Base-by-base conservation (phyloP, 495 filamentous ascomycete species). In the Podospora australis region DNA sequence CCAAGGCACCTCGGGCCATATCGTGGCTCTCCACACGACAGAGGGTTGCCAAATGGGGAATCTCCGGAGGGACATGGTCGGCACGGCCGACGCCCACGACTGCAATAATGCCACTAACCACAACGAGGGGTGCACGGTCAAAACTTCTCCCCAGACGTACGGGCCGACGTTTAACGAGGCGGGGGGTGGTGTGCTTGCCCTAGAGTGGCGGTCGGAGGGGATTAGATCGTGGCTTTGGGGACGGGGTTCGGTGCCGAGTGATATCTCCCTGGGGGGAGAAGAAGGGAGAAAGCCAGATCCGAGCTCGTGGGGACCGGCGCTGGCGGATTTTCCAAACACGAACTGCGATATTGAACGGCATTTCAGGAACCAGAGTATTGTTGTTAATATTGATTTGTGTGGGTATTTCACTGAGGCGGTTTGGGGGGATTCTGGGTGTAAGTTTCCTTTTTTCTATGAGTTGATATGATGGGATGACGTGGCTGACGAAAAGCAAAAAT, bases 351-450 rank as follows among this genome's bases (percentile, higher is more conserved):
- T 87, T 29, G 64, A 70, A 25, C 64, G 62, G 9, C 74, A 82
- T 50, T 87, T 88, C 58, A 68, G 58, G 22, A 74, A 83, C 46
- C 69, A 82, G 60, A 78, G 77, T 56, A 83, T 88, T 50, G 75
- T 86, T 50, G 78, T 82, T 35, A 80, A 87, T 52, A 82, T 79
- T 29, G 78, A 83, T 49, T 75, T 88, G 51, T 87, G 83, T 57
- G 83, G 85, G 3, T 71, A 78, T 46, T 82, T 80, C 72, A 82
- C 82, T 6, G 75, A 78, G 26, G 52, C 50, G 1, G 68, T 73
- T 22, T 71, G 66, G 54, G 41, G 49, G 4, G 28, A 40, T 7
- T 70, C 66, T 19, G 72, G 70, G 30, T 75, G 75, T 77, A 60
- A 9, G 49, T 23, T 48, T 16, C 34, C 7, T 38, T 23, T 39